phyloP scores from a whole-genome alignment of 805 yeast species.

The Barnettozyma sp. region DNA sequence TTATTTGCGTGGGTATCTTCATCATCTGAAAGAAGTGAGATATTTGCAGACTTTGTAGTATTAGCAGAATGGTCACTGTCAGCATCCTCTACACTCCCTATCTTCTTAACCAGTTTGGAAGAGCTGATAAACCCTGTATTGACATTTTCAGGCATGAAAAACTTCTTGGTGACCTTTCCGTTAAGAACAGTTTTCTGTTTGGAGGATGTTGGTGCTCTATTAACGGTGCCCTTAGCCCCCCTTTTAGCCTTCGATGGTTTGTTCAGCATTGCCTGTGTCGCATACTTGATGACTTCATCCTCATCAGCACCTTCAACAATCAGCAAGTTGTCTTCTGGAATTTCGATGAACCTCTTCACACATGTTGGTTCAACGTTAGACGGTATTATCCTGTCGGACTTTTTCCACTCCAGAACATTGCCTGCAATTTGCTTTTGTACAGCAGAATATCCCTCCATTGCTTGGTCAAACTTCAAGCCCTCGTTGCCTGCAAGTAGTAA shows the following conservation, averaged over 20 bases:
- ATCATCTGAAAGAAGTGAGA: conserved; percentile 15
- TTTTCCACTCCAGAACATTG: conserved; percentile 36
- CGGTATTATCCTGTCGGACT: conserved; percentile 68
- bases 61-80: conserved; percentile 3
- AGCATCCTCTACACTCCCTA: too few species aligned
- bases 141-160: conserved; percentile 71
- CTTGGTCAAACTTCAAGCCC: conserved; percentile 68
- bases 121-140: conserved; percentile 57
- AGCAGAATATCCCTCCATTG: conserved; percentile 75
- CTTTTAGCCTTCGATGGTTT: conserved; percentile 20
- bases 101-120: conserved; percentile 36
- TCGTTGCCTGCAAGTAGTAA: conserved; percentile 74
- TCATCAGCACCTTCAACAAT: conserved; percentile 48
- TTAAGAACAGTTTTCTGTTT: conserved; percentile 13
- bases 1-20: conserved; percentile 1
- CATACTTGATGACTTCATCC: conserved; percentile 61
- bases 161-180: conserved; percentile 35
- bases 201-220: conserved; percentile 9
- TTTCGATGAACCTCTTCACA: conserved; percentile 47
- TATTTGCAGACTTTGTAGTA: conserved; percentile 6
- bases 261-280: conserved; percentile 56
- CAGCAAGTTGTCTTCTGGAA: conserved; percentile 65
- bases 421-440: conserved; percentile 64
- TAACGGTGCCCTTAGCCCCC: too few species aligned
- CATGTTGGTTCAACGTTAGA: conserved; percentile 45